Conservation (phyloP, 371 early-diverging fungal species). For the Mycotypha africana region DNA sequence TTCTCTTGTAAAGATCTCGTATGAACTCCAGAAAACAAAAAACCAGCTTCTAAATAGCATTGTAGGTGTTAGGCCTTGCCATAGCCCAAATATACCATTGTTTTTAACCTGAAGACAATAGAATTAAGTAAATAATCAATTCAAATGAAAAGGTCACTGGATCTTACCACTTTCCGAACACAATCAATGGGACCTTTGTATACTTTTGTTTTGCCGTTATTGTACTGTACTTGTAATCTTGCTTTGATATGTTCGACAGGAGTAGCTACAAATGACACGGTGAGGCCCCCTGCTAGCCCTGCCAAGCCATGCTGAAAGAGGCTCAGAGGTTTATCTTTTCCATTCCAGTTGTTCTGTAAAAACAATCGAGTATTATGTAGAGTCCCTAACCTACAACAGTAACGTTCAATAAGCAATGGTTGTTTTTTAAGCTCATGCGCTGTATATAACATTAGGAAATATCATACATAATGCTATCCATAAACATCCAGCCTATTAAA, state of each 20-base stretch:
- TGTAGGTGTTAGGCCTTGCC: conserved; percentile 79
- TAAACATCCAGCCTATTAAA: conserved; percentile 87
- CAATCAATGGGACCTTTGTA: conserved; percentile 87
- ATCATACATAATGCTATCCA: conserved; percentile 78
- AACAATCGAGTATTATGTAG: conserved; percentile 70
- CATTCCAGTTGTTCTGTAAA: conserved; percentile 55
- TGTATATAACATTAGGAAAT: background rate
- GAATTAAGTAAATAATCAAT: background rate
- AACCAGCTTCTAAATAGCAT: conserved; percentile 85
- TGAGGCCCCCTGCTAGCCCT: conserved; percentile 78
- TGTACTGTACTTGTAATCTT: conserved; percentile 89
- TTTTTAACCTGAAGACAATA: conserved; percentile 36
- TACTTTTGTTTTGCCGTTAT: conserved; percentile 55
- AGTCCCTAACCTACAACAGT: conserved; percentile 63
- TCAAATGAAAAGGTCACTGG: background rate
- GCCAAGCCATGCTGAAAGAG: conserved; percentile 69
- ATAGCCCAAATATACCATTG: conserved; percentile 77
- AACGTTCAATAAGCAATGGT: background rate
- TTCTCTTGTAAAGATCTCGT: conserved; percentile 59
- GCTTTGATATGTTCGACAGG: conserved; percentile 86
- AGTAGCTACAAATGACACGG: conserved; percentile 88
- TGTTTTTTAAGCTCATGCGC: background rate
- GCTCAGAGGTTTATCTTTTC: conserved; percentile 61
- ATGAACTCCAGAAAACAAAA: conserved; percentile 86
- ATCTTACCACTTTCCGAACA: conserved; percentile 60